Percentiles rank a stretch among this genome's conserved stretches.
These are phyloP conservation scores for Chytriomyces hyalinus DNA, from an alignment of 192 early-diverging fungal genomes.

Conservation along the genomic window DNA sequence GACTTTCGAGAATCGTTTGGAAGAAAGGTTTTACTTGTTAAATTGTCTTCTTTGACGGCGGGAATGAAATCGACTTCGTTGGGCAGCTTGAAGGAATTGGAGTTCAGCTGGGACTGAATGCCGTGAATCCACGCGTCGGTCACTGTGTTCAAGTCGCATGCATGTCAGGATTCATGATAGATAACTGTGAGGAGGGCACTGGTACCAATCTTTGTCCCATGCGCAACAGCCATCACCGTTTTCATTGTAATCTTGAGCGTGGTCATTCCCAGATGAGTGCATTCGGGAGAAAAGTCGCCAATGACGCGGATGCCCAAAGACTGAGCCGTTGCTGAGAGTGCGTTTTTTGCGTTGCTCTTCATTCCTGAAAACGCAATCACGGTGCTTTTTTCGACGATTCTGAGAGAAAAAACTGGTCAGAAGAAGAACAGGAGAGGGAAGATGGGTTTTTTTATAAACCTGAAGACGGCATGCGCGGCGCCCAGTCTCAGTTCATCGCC, in stretches of 20 bases:
- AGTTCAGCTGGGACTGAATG: background rate
- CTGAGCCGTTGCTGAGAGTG: background rate
- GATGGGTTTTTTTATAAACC: background rate
- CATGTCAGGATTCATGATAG: background rate
- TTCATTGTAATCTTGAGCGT: conserved; percentile 38
- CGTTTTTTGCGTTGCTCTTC: conserved; percentile 9
- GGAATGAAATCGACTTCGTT: conserved; percentile 19
- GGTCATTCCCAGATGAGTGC: conserved; percentile 25
- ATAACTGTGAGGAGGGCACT: background rate
- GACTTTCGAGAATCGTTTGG: background rate
- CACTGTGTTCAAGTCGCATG: background rate
- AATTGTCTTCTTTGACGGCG: conserved; percentile 16
- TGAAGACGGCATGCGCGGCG: background rate
- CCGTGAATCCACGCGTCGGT: background rate
- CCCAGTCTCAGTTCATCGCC: conserved; percentile 16
- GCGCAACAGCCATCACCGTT: conserved; percentile 23
- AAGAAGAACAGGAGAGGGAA: background rate
- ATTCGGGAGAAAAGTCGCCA: conserved; percentile 1
- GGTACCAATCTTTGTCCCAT: conserved; percentile 20
- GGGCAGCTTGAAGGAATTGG: background rate
- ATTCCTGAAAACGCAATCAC: conserved; percentile 16
- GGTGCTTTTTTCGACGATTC: background rate
- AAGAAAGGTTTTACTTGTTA: background rate
- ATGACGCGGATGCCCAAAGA: background rate
- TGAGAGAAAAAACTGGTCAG: background rate